Evolutionary conservation across 176 grass and related monocot genomes (phyloP).

Genomic region (Juncus inflexus): DNA sequence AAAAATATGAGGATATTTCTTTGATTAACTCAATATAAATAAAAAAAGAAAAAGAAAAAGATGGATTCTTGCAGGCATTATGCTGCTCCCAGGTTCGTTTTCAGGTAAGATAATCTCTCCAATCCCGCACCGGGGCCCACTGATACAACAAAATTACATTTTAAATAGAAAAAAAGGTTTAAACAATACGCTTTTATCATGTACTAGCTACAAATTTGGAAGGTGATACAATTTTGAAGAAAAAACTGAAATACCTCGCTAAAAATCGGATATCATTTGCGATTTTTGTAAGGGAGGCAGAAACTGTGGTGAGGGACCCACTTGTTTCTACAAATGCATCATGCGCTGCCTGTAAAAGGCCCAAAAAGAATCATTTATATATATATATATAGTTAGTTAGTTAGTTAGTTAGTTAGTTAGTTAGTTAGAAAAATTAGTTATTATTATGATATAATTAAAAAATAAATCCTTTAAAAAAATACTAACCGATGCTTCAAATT

Average conservation of each 20-base stretch:
- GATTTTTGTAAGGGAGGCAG: slow-evolving; percentile 85
- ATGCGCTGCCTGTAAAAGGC: slow-evolving; percentile 54
- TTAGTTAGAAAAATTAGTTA: too few species aligned
- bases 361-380: too few species aligned
- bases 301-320: slow-evolving; percentile 69
- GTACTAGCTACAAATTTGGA: too few species aligned
- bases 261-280: slow-evolving; percentile 83
- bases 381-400: too few species aligned
- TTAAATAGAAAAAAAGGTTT: too few species aligned
- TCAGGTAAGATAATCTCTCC: slow-evolving; percentile 85
- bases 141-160: slow-evolving; percentile 17
- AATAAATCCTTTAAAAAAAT: slow-evolving; percentile 14
- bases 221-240: too few species aligned
- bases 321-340: slow-evolving; percentile 92
- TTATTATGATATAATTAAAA: too few species aligned
- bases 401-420: too few species aligned
- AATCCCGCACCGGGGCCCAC: slow-evolving; percentile 81
- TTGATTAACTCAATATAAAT: not conserved
- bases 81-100: slow-evolving; percentile 94
- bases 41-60: too few species aligned
- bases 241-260: slow-evolving; percentile 45
- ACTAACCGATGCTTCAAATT: slow-evolving; percentile 91
- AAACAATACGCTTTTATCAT: too few species aligned
- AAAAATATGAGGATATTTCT: not conserved
- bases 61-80: slow-evolving; percentile 67